These are phyloP conservation scores for Globisporangium takayamanum DNA, from an alignment of 352 stramenopile genomes.

Conservation along the genomic window DNA sequence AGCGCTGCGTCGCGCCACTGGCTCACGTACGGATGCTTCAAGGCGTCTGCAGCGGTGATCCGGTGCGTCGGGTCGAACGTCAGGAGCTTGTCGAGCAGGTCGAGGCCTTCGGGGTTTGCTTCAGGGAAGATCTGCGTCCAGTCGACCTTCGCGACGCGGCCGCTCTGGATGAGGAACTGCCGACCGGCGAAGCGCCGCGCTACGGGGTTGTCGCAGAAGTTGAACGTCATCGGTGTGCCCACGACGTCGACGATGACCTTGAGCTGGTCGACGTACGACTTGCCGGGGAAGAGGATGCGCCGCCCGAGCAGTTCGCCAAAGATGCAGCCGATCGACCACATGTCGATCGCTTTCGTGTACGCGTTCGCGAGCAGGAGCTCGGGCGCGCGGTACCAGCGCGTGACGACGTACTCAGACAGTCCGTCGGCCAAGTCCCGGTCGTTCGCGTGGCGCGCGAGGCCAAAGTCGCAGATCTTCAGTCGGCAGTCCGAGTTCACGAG, in stretches of 20 bases:
- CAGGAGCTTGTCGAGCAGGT: conserved; percentile 82
- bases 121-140: conserved; percentile 76
- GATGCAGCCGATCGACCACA: conserved; percentile 98
- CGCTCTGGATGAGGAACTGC: conserved; percentile 74
- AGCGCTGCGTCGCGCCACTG: conserved; percentile 65
- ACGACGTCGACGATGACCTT: conserved; percentile 86
- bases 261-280: conserved; percentile 84
- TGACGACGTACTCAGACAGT: conserved; percentile 92
- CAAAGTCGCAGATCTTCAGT: conserved; percentile 88
- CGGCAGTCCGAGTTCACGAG: conserved; percentile 92
- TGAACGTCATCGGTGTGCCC: conserved; percentile 78
- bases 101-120: conserved; percentile 79
- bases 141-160: conserved; percentile 64
- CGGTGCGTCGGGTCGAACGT: conserved; percentile 84
- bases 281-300: conserved; percentile 75
- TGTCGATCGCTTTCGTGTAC: conserved; percentile 88
- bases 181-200: conserved; percentile 75
- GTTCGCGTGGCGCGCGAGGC: conserved; percentile 72
- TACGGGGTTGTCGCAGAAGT: conserved; percentile 81
- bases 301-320: conserved; percentile 97
- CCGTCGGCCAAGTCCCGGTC: conserved; percentile 76
- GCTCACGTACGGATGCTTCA: conserved; percentile 88
- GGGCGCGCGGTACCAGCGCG: conserved; percentile 88
- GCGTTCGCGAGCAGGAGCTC: conserved; percentile 78
- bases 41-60: conserved; percentile 77